Conservation (phyloP, 2,329 filamentous ascomycete genomes). For the Cytospora mali region DNA sequence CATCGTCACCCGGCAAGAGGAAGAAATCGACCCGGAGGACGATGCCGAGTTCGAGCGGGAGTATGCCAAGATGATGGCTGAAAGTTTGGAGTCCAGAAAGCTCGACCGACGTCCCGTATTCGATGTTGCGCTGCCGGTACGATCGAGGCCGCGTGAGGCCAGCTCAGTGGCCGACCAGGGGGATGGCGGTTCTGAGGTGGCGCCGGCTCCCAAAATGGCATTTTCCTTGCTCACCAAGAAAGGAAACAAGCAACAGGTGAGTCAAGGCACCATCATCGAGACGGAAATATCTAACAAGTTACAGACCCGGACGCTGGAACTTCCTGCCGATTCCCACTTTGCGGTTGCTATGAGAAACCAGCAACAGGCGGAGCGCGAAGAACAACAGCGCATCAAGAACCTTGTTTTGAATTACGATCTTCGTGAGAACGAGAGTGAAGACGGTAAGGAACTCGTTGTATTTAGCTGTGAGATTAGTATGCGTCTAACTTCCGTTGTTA, state of each 20-base stretch:
- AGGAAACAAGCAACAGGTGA: conserved; percentile 90
- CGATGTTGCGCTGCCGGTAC: conserved; percentile 95
- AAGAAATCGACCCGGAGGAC: conserved; percentile 87
- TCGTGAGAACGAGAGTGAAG: conserved; percentile 76
- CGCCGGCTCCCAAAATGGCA: conserved; percentile 75
- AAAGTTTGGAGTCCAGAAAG: conserved; percentile 92
- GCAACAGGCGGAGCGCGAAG: conserved; percentile 91
- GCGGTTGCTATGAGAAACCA: conserved; percentile 95
- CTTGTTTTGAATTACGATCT: conserved; percentile 96
- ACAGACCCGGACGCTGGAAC: conserved; percentile 86
- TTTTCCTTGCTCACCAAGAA: conserved; percentile 95
- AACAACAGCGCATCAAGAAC: conserved; percentile 98
- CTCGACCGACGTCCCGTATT: conserved; percentile 94
- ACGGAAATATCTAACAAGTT: conserved; percentile 26
- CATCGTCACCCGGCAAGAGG: conserved; percentile 86
- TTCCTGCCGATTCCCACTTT: conserved; percentile 90
- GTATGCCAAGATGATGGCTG: conserved; percentile 97
- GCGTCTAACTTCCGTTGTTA: conserved; percentile 20
- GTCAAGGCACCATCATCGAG: conserved; percentile 27
- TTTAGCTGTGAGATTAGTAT: not conserved
- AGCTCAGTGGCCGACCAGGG: conserved; percentile 42
- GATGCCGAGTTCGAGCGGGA: conserved; percentile 98
- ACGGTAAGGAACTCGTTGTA: conserved; percentile 62
- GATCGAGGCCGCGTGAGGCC: conserved; percentile 66
- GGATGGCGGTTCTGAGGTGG: conserved; percentile 35